phyloP scores from a whole-genome alignment of 352 stramenopile species.

The Pythium diclinum region DNA sequence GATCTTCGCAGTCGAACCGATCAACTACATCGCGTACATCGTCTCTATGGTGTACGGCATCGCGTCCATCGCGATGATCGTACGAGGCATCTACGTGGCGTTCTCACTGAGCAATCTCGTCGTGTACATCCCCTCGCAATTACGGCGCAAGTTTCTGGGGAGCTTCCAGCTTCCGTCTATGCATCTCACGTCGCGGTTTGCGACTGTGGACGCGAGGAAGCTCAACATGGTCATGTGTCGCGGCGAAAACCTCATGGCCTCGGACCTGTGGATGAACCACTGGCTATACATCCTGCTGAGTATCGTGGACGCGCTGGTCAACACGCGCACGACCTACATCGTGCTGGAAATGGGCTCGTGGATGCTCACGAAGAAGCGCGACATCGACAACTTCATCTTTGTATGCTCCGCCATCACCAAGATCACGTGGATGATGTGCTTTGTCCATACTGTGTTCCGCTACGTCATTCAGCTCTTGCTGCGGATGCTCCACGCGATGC shows the following conservation, averaged over 20 bases:
- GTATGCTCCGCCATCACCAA: slow-evolving; percentile 30
- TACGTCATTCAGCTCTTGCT: slow-evolving; percentile 17
- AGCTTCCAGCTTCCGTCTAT: slow-evolving; percentile 17
- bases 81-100: slow-evolving; percentile 7
- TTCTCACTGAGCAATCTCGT: slow-evolving; percentile 10
- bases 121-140: slow-evolving; percentile 16
- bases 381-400: slow-evolving; percentile 37
- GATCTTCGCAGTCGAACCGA: not conserved
- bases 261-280: slow-evolving; percentile 45
- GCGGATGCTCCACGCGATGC: slow-evolving; percentile 4
- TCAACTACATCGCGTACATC: not conserved
- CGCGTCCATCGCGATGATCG: slow-evolving; percentile 16
- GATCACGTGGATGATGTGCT: slow-evolving; percentile 38
- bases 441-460: slow-evolving; percentile 29
- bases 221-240: slow-evolving; percentile 25
- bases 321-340: slow-evolving; percentile 33
- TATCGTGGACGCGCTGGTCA: slow-evolving; percentile 34
- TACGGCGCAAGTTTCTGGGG: not conserved
- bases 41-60: slow-evolving; percentile 13
- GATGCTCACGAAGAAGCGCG: slow-evolving; percentile 31
- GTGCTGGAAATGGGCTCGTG: slow-evolving; percentile 31
- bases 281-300: slow-evolving; percentile 44
- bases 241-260: slow-evolving; percentile 29
- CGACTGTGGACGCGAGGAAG: slow-evolving; percentile 13
- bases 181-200: not conserved